Evolutionary conservation across 768 basidiomycete species (phyloP), one percentile per base, ranked within the genome.

Genomic region (Tephrocybe sp.): DNA sequence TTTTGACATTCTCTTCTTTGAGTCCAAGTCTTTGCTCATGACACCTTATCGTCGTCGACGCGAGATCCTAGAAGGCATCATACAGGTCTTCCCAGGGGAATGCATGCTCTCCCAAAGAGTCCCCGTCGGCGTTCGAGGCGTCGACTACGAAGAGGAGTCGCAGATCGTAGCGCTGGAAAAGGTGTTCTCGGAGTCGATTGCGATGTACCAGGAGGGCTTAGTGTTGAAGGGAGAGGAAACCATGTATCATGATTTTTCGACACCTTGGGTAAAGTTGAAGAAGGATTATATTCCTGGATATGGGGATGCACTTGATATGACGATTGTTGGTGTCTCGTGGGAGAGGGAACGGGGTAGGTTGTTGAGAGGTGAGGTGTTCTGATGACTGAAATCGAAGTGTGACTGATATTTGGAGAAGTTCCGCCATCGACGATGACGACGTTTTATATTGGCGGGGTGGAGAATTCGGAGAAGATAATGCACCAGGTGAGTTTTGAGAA

Each of bases 181-280:
- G 35, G 60, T 25, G 19, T 87, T 89, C 55, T 75, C 82, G 0
- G 59, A 71, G 4, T 67, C 67, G 13, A 76, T 86, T 39, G 77
- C 79, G 1, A 64, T 76, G 41, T 69, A 72, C 34, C 69, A 87
- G 55, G 88, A 90, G 61, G 87, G 89, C 0, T 61, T 93, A 0
- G 83, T 96, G 1, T 71, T 96, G 47, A 96, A 96, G 62, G 82
- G 87, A 0, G 82, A 77, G 4, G 75, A 79, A 19, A 84, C 87
- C 0, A 54, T 44, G 2, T 95, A 96, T 63, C 83, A 85, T 51
- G 84, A 87, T 57, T 72, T 64, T 57, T 67, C 60, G 5, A 68
- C 75, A 50, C 85, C 86, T 13, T 96, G 93, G 92, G 84, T 94
- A 24, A 96, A 97, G 69, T 60, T 92, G 41, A 92, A 93, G 72